Percentiles rank a stretch among this genome's conserved stretches.
These are phyloP conservation scores for Rhizophora apiculata DNA, from an alignment of 345 rosid genomes.

Conservation along the genomic window DNA sequence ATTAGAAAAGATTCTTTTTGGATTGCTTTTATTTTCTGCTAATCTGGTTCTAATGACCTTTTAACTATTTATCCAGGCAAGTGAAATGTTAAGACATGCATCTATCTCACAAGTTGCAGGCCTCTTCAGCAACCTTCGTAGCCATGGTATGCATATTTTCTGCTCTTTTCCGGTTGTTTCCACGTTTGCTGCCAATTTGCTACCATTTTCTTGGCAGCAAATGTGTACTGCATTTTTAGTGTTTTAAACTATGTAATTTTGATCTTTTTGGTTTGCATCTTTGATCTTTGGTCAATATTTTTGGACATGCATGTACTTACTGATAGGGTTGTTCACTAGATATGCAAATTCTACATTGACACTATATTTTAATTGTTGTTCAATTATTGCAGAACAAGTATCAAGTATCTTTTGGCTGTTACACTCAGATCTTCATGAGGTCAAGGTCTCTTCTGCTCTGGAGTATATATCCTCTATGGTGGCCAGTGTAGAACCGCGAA, in stretches of 20 bases:
- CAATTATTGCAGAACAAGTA: constrained; percentile 50
- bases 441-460: constrained; percentile 49
- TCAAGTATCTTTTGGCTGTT: constrained; percentile 68
- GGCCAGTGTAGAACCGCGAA: constrained; percentile 57
- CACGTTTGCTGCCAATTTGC: neutral
- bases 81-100: constrained; percentile 65
- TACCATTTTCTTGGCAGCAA: neutral
- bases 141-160: constrained; percentile 50
- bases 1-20: neutral
- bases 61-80: constrained; percentile 44
- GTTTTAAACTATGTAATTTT: neutral
- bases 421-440: constrained; percentile 76
- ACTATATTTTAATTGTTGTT: constrained; percentile 11
- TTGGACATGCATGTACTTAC: neutral
- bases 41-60: constrained; percentile 12
- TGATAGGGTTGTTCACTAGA: neutral
- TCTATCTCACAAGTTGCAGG: constrained; percentile 58
- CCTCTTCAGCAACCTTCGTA: constrained; percentile 65
- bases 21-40: neutral
- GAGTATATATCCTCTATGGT: constrained; percentile 78
- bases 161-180: neutral
- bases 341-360: neutral
- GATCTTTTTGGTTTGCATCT: constrained; percentile 3
- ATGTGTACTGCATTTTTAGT: constrained; percentile 3
- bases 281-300: neutral